A percentile compares a stretch with the other conserved stretches of the same genome.
phyloP scores from a whole-genome alignment of 768 basidiomycete species.

The Kockovaella imperatae region DNA sequence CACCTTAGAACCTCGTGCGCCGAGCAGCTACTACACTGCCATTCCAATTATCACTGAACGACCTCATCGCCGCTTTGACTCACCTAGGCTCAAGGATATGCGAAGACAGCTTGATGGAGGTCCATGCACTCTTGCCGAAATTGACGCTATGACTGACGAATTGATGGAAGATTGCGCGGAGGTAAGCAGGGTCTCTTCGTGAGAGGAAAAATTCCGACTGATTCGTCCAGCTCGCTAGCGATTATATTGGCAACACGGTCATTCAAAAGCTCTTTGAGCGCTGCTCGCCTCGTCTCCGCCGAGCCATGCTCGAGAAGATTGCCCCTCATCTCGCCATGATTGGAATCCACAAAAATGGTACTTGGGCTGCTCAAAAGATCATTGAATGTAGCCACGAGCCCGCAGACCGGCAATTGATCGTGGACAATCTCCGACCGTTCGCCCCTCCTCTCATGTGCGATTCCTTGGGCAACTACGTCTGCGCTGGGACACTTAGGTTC shows the following conservation, averaged over 20 bases:
- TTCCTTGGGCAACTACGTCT: conserved; percentile 50
- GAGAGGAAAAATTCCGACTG: neutral
- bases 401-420: conserved; percentile 77
- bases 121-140: conserved; percentile 71
- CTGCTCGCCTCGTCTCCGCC: conserved; percentile 65
- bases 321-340: conserved; percentile 92
- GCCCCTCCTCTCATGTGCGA: conserved; percentile 88
- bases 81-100: conserved; percentile 83
- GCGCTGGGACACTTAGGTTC: conserved; percentile 66
- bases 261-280: conserved; percentile 96
- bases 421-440: conserved; percentile 80
- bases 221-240: conserved; percentile 61
- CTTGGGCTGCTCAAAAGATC: conserved; percentile 99
- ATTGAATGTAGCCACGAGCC: conserved; percentile 86
- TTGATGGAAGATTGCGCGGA: conserved; percentile 93
- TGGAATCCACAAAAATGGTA: conserved; percentile 98
- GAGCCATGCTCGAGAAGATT: conserved; percentile 88
- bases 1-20: conserved; percentile 74
- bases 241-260: conserved; percentile 98
- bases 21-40: conserved; percentile 91
- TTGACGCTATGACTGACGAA: conserved; percentile 81
- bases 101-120: conserved; percentile 91
- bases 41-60: conserved; percentile 85
- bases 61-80: conserved; percentile 81
- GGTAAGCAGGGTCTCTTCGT: conserved; percentile 18